These are phyloP conservation scores for Nitzschia sp. DNA, from an alignment of 108 stramenopile genomes.

Conservation along the genomic window DNA sequence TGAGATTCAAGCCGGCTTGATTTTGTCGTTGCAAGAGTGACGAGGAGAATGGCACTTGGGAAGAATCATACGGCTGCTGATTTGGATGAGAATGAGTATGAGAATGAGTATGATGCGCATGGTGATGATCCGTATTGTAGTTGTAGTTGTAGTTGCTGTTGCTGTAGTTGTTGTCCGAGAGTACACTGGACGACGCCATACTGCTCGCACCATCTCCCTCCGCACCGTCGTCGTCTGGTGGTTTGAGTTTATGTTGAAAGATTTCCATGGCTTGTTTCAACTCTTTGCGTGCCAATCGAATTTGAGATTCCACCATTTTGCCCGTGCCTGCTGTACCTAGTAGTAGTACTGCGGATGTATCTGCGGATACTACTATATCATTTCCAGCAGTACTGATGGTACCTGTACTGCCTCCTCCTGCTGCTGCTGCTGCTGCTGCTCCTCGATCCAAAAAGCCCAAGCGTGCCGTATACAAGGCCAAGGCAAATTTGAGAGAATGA, in stretches of 20 bases:
- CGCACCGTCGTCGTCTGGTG: conserved; percentile 10
- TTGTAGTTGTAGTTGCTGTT: no score
- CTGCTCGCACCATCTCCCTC: no score
- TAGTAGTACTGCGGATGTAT: conserved; percentile 29
- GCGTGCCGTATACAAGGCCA: conserved; percentile 38
- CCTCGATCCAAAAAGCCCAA: background rate
- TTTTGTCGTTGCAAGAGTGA: conserved; percentile 44
- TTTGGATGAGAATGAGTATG: no score
- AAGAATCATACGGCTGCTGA: background rate
- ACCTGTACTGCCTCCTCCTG: background rate
- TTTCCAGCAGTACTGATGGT: background rate
- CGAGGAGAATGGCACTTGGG: background rate
- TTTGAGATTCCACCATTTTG: conserved; percentile 26
- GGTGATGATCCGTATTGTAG: no score
- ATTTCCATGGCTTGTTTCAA: conserved; percentile 85
- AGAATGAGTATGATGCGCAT: no score
- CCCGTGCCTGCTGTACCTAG: no score
- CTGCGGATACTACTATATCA: background rate
- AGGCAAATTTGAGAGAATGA: conserved; percentile 41
- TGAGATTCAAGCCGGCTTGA: conserved; percentile 70
- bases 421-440: background rate
- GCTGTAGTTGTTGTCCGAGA: no score
- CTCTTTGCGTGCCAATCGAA: conserved; percentile 70
- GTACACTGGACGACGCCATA: conserved; percentile 7
- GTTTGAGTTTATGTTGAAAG: conserved; percentile 72